Conservation (phyloP, 305 asterid species). For the Rubia peregrina region DNA sequence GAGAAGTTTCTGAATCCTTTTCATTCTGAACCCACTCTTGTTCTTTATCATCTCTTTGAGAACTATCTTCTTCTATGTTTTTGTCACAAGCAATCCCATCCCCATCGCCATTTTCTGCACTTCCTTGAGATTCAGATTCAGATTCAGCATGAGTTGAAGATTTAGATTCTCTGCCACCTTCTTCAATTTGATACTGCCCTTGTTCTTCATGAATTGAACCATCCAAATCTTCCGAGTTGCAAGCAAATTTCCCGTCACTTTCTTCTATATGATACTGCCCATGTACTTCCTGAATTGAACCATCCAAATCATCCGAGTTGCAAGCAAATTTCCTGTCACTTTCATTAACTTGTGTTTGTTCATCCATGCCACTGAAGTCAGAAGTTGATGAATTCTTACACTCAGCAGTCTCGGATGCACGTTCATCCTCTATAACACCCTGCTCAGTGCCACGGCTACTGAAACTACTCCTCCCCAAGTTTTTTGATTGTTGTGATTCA, state of each 20-base stretch:
- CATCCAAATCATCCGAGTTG: conserved; percentile 26
- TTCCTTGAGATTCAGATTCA: conserved; percentile 30
- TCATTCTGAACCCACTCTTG: conserved; percentile 25
- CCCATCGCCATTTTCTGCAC: conserved; percentile 26
- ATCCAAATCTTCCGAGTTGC: conserved; percentile 26
- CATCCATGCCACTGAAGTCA: conserved; percentile 26
- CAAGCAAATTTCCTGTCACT: conserved; percentile 32
- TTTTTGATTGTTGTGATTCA: conserved; percentile 5
- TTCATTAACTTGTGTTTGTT: conserved; percentile 31
- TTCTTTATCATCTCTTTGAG: conserved; percentile 25
- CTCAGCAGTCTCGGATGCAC: conserved; percentile 3
- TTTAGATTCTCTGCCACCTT: conserved; percentile 37
- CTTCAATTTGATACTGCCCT: conserved; percentile 31
- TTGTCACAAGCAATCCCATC: conserved; percentile 15
- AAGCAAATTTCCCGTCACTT: conserved; percentile 32
- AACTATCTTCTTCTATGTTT: conserved; percentile 31
- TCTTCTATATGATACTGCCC: conserved; percentile 32
- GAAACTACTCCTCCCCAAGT: not conserved
- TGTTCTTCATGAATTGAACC: conserved; percentile 23
- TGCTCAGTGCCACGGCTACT: conserved; percentile 10
- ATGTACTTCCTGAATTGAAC: conserved; percentile 23
- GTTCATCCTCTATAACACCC: not conserved
- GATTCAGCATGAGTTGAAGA: conserved; percentile 27
- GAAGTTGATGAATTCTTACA: conserved; percentile 18
- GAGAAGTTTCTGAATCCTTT: conserved; percentile 25